Evolutionary conservation across 2,329 filamentous ascomycete genomes (phyloP), one percentile per base, ranked within the genome.

Genomic region (Colletotrichum zoysiae): DNA sequence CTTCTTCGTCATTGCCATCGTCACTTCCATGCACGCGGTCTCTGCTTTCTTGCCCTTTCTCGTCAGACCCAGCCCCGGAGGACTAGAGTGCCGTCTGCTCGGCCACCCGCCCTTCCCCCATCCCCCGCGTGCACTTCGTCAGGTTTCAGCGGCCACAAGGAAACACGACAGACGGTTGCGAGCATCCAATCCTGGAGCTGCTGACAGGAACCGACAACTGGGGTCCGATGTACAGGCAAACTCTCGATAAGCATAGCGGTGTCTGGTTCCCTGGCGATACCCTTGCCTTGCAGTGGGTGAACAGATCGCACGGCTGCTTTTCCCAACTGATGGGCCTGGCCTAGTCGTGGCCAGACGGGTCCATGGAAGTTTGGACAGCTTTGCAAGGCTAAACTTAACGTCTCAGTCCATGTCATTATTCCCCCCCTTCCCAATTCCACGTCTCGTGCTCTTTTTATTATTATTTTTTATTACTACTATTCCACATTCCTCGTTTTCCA

Each of bases 191-290:
- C 59, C 65, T n/a, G 23, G 38, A 7, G 14, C 11, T 30, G n/a
- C 65, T 71, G 65, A 69, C 69, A 69, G 26, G 46, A 71, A 69
- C 69, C 58, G 65, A 60, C 65, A 30, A 57, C 58, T 48, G 50
- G 61, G 38, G 38, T 38, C 46, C 69, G 65, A 71, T 71, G 69
- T 46, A 46, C 65, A 53, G 58, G 69, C 58, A 69, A 71, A 69
- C 65, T 69, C 40, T 71, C 65, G 65, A 71, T 68, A 67, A 53
- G 64, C 46, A 56, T 46, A 7, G 59, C 23, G n/a, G 14, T 40
- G 4, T n/a, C 57, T 50, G 18, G 58, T 35, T 30, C 1, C 65
- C 53, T 53, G 65, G 65, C 58, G 65, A 23, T 48, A 68, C 40
- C 53, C 65, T 42, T 68, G 65, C 58, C 11, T 8, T 14, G 40